These are phyloP conservation scores for Xerocomus potaroensis DNA, from an alignment of 768 basidiomycete species.

Conservation along the genomic window DNA sequence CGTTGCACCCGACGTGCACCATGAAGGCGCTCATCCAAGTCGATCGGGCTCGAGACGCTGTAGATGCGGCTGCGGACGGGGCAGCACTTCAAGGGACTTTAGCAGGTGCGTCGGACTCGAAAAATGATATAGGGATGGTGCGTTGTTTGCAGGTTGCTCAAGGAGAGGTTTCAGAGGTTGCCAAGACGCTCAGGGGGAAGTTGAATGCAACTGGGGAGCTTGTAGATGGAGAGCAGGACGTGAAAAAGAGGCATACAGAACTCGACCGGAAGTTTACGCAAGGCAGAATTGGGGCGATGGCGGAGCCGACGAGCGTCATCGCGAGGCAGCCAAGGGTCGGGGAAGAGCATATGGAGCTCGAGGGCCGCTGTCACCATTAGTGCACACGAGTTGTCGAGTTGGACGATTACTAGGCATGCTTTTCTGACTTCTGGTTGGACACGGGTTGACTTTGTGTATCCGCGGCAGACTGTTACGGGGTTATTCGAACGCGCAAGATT, in stretches of 20 bases:
- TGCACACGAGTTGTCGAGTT: slow-evolving; percentile 47
- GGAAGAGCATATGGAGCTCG: background rate
- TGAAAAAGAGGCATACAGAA: slow-evolving; percentile 1
- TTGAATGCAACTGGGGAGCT: background rate
- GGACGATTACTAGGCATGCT: slow-evolving; percentile 68
- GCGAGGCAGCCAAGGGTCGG: background rate
- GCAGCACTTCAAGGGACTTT: slow-evolving; percentile 20
- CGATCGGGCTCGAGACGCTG: slow-evolving; percentile 20
- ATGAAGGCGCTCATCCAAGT: slow-evolving; percentile 16
- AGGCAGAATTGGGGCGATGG: slow-evolving; percentile 64
- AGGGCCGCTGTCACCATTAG: slow-evolving; percentile 2
- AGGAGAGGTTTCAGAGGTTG: slow-evolving; percentile 23
- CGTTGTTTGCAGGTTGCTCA: slow-evolving; percentile 19
- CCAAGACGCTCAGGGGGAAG: slow-evolving; percentile 20
- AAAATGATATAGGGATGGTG: slow-evolving; percentile 20
- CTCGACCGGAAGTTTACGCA: slow-evolving; percentile 65
- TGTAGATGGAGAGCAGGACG: background rate
- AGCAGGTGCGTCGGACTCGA: slow-evolving; percentile 10
- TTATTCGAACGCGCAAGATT: slow-evolving; percentile 64
- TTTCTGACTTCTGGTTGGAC: background rate
- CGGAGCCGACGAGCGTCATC: slow-evolving; percentile 47
- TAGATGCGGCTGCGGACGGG: slow-evolving; percentile 21
- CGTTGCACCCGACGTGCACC: background rate
- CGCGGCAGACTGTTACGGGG: slow-evolving; percentile 52
- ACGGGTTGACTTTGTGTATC: background rate